phyloP scores from a whole-genome alignment of 2,329 filamentous ascomycete genomes.

The Ceratocystis cubensis region DNA sequence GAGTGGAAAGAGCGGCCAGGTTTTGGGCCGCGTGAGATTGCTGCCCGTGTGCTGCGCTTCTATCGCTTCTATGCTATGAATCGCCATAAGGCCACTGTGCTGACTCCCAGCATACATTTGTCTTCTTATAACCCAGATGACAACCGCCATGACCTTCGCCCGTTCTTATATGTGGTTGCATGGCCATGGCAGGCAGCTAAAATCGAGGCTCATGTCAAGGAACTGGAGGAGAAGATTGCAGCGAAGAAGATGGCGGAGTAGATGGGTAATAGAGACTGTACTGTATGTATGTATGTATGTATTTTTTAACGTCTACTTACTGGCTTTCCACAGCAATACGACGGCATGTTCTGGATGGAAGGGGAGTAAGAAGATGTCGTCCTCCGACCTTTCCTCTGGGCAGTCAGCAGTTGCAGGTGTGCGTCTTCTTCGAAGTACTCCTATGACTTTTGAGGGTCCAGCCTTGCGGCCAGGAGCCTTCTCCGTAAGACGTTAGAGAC shows the following conservation, averaged over 20 bases:
- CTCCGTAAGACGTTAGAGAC: neutral
- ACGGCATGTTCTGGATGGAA: too few species aligned
- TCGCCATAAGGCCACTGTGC: conserved; percentile 50
- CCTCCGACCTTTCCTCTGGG: too few species aligned
- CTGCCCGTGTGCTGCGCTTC: conserved; percentile 34
- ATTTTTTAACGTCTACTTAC: too few species aligned
- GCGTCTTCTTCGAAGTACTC: too few species aligned
- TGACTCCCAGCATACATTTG: conserved; percentile 44
- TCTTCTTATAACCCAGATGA: conserved; percentile 32
- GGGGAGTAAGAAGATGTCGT: too few species aligned
- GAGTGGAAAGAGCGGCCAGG: conserved; percentile 29
- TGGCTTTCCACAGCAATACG: too few species aligned
- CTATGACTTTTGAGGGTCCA: too few species aligned
- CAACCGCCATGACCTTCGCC: conserved; percentile 31
- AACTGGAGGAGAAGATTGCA: conserved; percentile 26
- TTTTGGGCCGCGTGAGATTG: conserved; percentile 29
- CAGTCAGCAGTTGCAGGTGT: too few species aligned
- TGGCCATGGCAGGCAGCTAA: conserved; percentile 34
- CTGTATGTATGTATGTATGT: neutral
- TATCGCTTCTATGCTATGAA: conserved; percentile 46
- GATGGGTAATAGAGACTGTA: neutral
- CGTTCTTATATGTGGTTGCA: conserved; percentile 32
- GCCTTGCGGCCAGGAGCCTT: too few species aligned
- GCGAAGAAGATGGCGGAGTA: conserved; percentile 17
- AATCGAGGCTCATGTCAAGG: conserved; percentile 30